Percentiles rank a stretch among this genome's conserved stretches.
Conservation (phyloP, 176 grass and related monocot genomes). For the Bromus sterilis region DNA sequence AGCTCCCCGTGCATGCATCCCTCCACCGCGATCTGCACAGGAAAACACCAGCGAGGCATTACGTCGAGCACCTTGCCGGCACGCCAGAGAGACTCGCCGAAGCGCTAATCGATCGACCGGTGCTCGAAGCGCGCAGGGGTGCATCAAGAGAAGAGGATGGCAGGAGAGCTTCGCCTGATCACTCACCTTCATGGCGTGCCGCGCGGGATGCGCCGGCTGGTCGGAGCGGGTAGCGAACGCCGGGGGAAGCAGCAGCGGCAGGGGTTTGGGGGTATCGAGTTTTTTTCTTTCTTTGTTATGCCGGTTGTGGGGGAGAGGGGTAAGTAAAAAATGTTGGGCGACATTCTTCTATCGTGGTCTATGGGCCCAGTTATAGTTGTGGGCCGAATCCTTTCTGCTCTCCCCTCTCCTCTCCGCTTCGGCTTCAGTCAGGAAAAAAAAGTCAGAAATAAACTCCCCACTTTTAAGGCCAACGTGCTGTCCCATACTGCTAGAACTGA, state of each 20-base stretch:
- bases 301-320: neutral
- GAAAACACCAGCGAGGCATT: slow-evolving; percentile 9
- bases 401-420: too few relatives aligned
- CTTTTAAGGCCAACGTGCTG: too few relatives aligned
- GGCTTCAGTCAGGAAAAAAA: too few relatives aligned
- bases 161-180: neutral
- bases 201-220: neutral
- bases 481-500: too few relatives aligned
- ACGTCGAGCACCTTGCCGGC: slow-evolving; percentile 35
- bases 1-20: slow-evolving; percentile 92
- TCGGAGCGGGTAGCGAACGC: neutral
- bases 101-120: neutral
- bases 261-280: neutral
- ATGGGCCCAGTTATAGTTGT: neutral
- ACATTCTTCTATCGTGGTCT: neutral
- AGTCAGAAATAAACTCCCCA: too few relatives aligned
- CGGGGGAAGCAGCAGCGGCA: neutral
- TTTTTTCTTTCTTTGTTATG: neutral
- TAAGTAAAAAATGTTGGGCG: neutral
- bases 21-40: slow-evolving; percentile 66
- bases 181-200: slow-evolving; percentile 34
- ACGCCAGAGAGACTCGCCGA: too few relatives aligned
- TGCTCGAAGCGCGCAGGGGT: neutral
- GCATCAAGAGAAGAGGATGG: neutral
- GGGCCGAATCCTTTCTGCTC: too few relatives aligned